These are phyloP conservation scores for Argentina anserina DNA, from an alignment of 306 rosid species.

Conservation along the genomic window DNA sequence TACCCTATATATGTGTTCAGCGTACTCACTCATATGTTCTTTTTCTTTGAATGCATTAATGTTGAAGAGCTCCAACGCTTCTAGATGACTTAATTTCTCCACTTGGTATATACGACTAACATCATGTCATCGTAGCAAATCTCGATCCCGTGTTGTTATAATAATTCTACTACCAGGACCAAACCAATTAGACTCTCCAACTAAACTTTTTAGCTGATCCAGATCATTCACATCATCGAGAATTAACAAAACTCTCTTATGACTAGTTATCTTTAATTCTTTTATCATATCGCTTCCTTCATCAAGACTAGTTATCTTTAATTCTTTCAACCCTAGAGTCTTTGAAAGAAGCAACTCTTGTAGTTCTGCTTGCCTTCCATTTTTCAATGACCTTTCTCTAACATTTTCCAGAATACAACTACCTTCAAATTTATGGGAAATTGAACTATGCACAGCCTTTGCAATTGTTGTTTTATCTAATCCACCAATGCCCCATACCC, in stretches of 20 bases:
- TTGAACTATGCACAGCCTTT: not conserved
- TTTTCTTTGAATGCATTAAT: not conserved
- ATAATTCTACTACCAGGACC: constrained; percentile 2
- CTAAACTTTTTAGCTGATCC: not conserved
- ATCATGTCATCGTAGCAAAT: not conserved
- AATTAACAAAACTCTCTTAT: not conserved
- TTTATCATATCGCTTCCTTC: not conserved
- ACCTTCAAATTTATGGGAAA: not conserved
- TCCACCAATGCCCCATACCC: not conserved
- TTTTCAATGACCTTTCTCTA: not conserved
- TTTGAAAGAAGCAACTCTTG: not conserved
- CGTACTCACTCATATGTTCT: not conserved
- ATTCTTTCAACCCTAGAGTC: not conserved
- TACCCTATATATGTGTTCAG: not conserved
- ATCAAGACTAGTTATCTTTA: not conserved
- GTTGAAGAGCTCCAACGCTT: not conserved
- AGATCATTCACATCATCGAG: constrained; percentile 4
- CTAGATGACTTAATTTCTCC: not conserved
- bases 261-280: not conserved
- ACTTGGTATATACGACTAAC: not conserved
- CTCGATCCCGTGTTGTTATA: constrained; percentile 10
- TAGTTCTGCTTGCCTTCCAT: not conserved
- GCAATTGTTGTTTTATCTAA: not conserved
- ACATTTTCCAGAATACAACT: not conserved
- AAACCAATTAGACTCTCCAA: not conserved